These are phyloP conservation scores for Atkinsonella hypoxylon DNA, from an alignment of 2,329 filamentous ascomycete genomes.

Conservation along the genomic window DNA sequence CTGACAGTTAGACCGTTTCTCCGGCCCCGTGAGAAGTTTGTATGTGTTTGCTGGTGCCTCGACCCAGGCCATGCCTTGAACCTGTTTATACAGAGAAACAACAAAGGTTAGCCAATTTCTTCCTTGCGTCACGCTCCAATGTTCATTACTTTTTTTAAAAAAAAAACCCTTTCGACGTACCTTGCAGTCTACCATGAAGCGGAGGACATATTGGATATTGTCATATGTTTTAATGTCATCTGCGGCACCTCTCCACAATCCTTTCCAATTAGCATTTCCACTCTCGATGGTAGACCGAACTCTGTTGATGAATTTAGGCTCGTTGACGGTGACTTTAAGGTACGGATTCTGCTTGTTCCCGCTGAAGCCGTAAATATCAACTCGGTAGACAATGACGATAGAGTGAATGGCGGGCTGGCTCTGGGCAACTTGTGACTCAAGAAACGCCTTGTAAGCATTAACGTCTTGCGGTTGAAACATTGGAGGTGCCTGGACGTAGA, in stretches of 20 bases:
- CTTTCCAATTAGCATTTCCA: constrained; percentile 76
- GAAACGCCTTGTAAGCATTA: constrained; percentile 62
- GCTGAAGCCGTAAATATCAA: constrained; percentile 90
- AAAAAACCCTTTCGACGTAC: constrained; percentile 29
- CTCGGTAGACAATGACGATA: constrained; percentile 69
- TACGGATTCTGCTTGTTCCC: constrained; percentile 88
- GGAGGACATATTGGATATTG: constrained; percentile 85
- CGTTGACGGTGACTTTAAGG: constrained; percentile 83
- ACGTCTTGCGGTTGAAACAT: constrained; percentile 72
- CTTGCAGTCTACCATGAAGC: constrained; percentile 97
- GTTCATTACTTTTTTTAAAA: too few relatives aligned
- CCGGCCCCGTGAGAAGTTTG: constrained; percentile 47
- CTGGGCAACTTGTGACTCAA: constrained; percentile 69
- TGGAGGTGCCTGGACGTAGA: constrained; percentile 82
- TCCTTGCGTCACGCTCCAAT: not conserved
- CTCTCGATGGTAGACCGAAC: constrained; percentile 47
- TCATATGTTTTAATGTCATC: constrained; percentile 82
- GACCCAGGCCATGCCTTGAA: constrained; percentile 96
- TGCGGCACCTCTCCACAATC: constrained; percentile 61
- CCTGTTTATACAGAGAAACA: constrained; percentile 27
- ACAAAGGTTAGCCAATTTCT: constrained; percentile 8
- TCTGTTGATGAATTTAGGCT: constrained; percentile 37
- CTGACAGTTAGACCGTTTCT: constrained; percentile 84
- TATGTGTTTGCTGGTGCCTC: constrained; percentile 69
- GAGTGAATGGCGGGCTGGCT: constrained; percentile 65